A percentile compares a stretch with the other conserved stretches of the same genome.
phyloP scores from a whole-genome alignment of 169 alveolate species.

The Perkinsus chesapeaki region DNA sequence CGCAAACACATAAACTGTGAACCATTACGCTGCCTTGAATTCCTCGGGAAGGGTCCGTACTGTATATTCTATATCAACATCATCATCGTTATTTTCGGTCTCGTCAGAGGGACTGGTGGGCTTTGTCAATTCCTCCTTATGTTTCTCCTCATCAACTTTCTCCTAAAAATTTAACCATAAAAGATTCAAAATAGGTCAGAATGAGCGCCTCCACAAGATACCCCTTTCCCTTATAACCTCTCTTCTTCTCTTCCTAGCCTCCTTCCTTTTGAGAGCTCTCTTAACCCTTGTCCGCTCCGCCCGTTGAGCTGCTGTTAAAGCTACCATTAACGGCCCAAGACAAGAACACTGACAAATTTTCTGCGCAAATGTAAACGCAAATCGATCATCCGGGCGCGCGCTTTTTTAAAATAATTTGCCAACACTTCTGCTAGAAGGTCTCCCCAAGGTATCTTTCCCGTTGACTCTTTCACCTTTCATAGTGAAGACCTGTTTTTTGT shows the following conservation, averaged over 20 bases:
- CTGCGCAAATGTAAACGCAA: not conserved
- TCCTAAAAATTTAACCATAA: not conserved
- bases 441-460: not conserved
- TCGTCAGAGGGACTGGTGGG: not conserved
- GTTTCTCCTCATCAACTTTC: not conserved
- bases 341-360: too few relatives aligned
- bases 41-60: not conserved
- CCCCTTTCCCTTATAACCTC: not conserved
- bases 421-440: too few relatives aligned
- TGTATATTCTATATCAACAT: not conserved
- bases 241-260: not conserved
- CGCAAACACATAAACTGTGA: not conserved
- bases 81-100: not conserved
- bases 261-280: not conserved
- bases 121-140: not conserved
- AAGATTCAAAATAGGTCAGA: too few relatives aligned
- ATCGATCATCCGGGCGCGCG: not conserved
- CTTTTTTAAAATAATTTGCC: too few relatives aligned
- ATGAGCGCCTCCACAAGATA: not conserved
- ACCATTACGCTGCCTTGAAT: not conserved
- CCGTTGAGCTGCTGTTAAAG: not conserved
- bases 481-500: too few relatives aligned
- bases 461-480: too few relatives aligned
- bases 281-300: not conserved
- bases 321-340: not conserved